A percentile compares a stretch with the other conserved stretches of the same genome.
These are phyloP conservation scores for Atractiella rhizophila DNA, from an alignment of 768 basidiomycete genomes.

Conservation along the genomic window DNA sequence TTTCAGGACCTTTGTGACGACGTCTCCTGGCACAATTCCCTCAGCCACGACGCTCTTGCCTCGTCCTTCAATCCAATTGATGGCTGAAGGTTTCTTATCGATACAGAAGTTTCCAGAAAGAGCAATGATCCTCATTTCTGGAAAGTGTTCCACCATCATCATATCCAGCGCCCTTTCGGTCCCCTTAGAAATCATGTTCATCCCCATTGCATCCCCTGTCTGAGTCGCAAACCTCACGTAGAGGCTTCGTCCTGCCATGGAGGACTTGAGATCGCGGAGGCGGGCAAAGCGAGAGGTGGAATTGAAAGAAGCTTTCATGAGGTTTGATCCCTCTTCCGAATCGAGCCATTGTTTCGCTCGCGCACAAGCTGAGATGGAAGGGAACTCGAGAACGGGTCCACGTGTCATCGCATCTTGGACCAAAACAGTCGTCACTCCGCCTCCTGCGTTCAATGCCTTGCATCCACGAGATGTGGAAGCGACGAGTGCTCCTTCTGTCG, in stretches of 20 bases:
- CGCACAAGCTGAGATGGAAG: conserved; percentile 48
- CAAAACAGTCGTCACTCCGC: conserved; percentile 81
- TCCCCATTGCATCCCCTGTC: conserved; percentile 97
- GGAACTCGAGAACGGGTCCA: conserved; percentile 94
- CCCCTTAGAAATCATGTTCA: conserved; percentile 99
- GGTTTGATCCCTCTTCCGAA: conserved; percentile 46
- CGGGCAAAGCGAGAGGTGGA: conserved; percentile 79
- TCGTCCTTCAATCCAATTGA: conserved; percentile 98
- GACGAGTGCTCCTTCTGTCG: conserved; percentile 95
- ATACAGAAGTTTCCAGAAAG: conserved; percentile 96
- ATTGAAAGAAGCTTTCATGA: conserved; percentile 67
- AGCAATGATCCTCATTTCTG: conserved; percentile 70
- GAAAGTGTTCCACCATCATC: conserved; percentile 46
- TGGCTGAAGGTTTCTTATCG: conserved; percentile 97
- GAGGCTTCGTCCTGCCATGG: conserved; percentile 73
- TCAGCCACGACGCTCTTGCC: conserved; percentile 96
- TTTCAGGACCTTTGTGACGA: conserved; percentile 77
- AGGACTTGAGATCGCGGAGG: conserved; percentile 59
- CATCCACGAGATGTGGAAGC: conserved; percentile 92
- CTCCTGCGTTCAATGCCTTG: conserved; percentile 88
- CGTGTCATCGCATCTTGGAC: conserved; percentile 90
- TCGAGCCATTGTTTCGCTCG: conserved; percentile 71
- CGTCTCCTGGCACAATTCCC: conserved; percentile 63
- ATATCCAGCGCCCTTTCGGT: conserved; percentile 78
- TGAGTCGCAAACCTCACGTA: conserved; percentile 80